Percentiles rank a stretch among this genome's conserved stretches.
phyloP scores from a whole-genome alignment of 169 alveolate genomes.

The Theileria annulata region DNA sequence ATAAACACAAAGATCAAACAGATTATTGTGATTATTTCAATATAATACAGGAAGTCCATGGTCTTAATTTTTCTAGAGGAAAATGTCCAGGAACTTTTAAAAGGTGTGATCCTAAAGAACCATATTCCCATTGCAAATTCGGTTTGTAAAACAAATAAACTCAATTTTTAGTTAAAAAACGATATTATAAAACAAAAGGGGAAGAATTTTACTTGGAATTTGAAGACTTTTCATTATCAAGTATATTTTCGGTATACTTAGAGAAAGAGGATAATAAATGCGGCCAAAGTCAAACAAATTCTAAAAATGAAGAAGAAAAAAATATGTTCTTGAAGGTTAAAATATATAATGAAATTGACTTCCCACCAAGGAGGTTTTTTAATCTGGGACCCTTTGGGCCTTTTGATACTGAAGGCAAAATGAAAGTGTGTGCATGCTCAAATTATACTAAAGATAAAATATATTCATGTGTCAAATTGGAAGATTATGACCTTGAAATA shows the following conservation, averaged over 20 bases:
- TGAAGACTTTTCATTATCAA: slow-evolving; percentile 35
- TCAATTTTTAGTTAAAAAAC: slow-evolving; percentile 15
- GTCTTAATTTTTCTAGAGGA: neutral
- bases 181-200: slow-evolving; percentile 16
- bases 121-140: neutral
- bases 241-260: slow-evolving; percentile 27
- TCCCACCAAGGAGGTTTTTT: slow-evolving; percentile 14
- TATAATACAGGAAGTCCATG: slow-evolving; percentile 15
- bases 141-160: slow-evolving; percentile 1
- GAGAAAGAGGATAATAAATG: slow-evolving; percentile 16
- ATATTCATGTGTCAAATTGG: slow-evolving; percentile 8
- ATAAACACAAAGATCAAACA: neutral
- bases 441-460: slow-evolving; percentile 21
- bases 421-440: slow-evolving; percentile 39
- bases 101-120: neutral
- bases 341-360: slow-evolving; percentile 23
- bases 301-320: neutral
- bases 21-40: neutral
- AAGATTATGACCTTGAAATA: slow-evolving; percentile 11
- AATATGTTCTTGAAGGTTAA: slow-evolving; percentile 7
- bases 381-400: slow-evolving; percentile 34
- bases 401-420: neutral
- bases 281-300: neutral
- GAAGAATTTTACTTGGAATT: slow-evolving; percentile 2
- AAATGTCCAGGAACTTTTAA: neutral